phyloP scores from a whole-genome alignment of 108 stramenopile species.

The Skeletonema grethae region DNA sequence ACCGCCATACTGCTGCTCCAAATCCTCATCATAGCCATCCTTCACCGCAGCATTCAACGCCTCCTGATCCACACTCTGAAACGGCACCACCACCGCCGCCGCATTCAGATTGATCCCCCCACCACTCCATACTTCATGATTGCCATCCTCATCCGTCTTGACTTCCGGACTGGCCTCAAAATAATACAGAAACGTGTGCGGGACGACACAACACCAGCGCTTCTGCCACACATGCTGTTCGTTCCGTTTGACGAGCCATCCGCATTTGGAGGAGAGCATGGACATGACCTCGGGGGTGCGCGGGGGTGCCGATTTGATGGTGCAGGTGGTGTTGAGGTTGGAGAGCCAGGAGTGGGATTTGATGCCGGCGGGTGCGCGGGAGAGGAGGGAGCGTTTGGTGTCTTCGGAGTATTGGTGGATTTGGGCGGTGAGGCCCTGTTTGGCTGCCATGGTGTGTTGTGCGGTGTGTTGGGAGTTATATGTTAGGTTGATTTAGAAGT shows the following conservation, averaged over 20 bases:
- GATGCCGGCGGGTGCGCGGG: conserved; percentile 61
- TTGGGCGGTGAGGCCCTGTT: conserved; percentile 86
- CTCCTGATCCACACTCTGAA: conserved; percentile 70
- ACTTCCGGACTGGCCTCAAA: conserved; percentile 81
- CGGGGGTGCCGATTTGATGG: conserved; percentile 89
- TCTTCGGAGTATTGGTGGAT: conserved; percentile 86
- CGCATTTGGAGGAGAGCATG: conserved; percentile 71
- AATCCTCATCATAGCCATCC: conserved; percentile 62
- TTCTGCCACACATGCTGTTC: conserved; percentile 94
- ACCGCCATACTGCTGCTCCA: not conserved
- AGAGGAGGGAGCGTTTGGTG: conserved; percentile 82
- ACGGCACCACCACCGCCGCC: conserved; percentile 18
- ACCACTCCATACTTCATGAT: conserved; percentile 43
- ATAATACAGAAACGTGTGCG: conserved; percentile 95
- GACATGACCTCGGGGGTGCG: conserved; percentile 84
- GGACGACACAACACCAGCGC: conserved; percentile 94
- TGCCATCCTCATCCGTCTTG: conserved; percentile 45
- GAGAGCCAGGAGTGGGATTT: conserved; percentile 76
- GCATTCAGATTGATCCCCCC: conserved; percentile 47
- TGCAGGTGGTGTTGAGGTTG: conserved; percentile 87
- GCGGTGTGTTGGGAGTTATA: not conserved
- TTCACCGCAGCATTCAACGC: conserved; percentile 69
- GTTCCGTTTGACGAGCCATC: conserved; percentile 92
- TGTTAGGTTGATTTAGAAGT: not conserved
- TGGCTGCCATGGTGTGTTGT: conserved; percentile 87